Conservation (phyloP, 1,284 basidiomycete species). For the Papiliotrema laurentii region DNA sequence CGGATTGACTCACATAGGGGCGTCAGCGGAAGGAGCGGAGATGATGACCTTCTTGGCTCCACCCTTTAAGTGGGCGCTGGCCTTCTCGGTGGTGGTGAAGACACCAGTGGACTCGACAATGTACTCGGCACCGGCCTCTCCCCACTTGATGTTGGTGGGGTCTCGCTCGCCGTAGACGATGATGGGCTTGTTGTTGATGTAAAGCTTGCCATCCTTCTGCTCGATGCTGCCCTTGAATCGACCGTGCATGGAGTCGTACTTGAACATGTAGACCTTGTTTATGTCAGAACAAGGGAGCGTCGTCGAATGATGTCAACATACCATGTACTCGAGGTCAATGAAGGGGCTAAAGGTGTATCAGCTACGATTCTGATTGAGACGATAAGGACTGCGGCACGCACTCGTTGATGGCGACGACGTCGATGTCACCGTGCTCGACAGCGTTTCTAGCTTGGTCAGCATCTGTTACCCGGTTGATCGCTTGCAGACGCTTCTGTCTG, state of each 20-base stretch:
- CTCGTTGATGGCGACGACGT: slow-evolving; percentile 88
- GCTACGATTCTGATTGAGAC: background rate
- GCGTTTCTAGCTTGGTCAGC: slow-evolving; percentile 64
- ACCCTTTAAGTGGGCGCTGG: slow-evolving; percentile 90
- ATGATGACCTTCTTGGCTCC: slow-evolving; percentile 99
- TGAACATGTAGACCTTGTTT: slow-evolving; percentile 87
- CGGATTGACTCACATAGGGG: slow-evolving; percentile 66
- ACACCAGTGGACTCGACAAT: slow-evolving; percentile 99
- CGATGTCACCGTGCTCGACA: slow-evolving; percentile 67
- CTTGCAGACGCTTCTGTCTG: background rate
- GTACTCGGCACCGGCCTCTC: slow-evolving; percentile 77
- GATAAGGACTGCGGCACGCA: slow-evolving; percentile 47
- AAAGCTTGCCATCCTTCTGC: slow-evolving; percentile 83
- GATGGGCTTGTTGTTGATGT: slow-evolving; percentile 77
- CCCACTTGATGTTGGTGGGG: slow-evolving; percentile 83
- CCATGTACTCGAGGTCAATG: slow-evolving; percentile 95
- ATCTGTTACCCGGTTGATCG: background rate
- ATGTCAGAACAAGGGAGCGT: background rate
- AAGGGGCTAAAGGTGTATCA: slow-evolving; percentile 78
- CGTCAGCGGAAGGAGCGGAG: slow-evolving; percentile 97
- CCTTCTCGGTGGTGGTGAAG: slow-evolving; percentile 91
- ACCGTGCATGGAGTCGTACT: slow-evolving; percentile 95
- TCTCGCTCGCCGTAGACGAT: slow-evolving; percentile 82
- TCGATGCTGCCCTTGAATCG: slow-evolving; percentile 85
- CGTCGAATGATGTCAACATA: slow-evolving; percentile 4